Conservation (phyloP, 129 eudicot genomes). For the Tagetes erecta region DNA sequence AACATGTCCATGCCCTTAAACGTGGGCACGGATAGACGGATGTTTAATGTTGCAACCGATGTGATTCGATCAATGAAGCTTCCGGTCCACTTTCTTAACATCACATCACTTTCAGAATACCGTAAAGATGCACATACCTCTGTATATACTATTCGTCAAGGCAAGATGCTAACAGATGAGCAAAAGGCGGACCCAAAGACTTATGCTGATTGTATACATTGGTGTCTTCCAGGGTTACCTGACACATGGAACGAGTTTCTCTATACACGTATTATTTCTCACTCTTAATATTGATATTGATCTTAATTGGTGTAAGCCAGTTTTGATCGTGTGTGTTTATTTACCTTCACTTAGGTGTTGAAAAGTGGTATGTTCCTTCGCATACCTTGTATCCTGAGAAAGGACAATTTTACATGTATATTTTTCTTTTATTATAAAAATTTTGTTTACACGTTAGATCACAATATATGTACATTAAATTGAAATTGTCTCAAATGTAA, state of each 20-base stretch:
- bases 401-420: constrained; percentile 15
- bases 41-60: constrained; percentile 56
- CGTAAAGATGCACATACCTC: constrained; percentile 93
- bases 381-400: constrained; percentile 34
- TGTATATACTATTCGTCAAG: constrained; percentile 79
- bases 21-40: constrained; percentile 78
- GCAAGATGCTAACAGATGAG: constrained; percentile 69
- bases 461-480: not conserved
- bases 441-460: constrained; percentile 28
- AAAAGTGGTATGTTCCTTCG: constrained; percentile 1
- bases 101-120: constrained; percentile 78
- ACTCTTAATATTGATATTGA: constrained; percentile 37
- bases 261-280: constrained; percentile 65
- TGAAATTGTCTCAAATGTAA: constrained; percentile 33
- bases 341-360: constrained; percentile 25
- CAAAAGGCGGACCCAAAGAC: constrained; percentile 73
- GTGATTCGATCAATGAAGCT: constrained; percentile 62
- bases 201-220: constrained; percentile 88
- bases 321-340: constrained; percentile 7
- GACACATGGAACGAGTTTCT: constrained; percentile 92
- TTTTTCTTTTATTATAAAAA: constrained; percentile 19
- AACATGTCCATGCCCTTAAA: constrained; percentile 67
- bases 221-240: constrained; percentile 96
- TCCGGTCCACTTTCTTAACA: constrained; percentile 76
- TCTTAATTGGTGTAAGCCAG: not conserved